Evolutionary conservation across 805 yeast genomes (phyloP).

Genomic region (Metschnikowia rubicola): DNA sequence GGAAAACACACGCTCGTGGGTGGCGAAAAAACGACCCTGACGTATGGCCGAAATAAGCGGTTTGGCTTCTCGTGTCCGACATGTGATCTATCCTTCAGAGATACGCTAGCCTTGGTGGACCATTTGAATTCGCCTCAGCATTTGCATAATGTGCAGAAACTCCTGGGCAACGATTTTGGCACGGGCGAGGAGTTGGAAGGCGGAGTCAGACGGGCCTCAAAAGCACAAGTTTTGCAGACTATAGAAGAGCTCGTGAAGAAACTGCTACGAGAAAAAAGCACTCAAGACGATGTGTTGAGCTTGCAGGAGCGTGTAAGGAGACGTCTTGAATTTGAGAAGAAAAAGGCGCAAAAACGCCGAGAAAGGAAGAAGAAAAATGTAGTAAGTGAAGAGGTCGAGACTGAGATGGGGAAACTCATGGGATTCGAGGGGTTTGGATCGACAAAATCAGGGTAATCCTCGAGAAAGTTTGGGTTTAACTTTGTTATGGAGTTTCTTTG

Average conservation of each 20-base stretch:
- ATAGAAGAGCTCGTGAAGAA: constrained; percentile 29
- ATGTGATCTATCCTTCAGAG: constrained; percentile 79
- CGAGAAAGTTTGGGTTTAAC: not conserved
- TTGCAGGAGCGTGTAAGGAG: constrained; percentile 39
- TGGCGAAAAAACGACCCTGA: constrained; percentile 15
- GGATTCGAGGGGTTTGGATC: constrained; percentile 58
- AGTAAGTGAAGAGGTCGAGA: constrained; percentile 4
- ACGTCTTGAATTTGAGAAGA: constrained; percentile 37
- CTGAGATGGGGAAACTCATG: constrained; percentile 42
- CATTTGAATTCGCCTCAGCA: constrained; percentile 81
- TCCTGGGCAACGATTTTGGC: constrained; percentile 13
- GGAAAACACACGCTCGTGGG: constrained; percentile 33
- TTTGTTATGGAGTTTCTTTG: no score
- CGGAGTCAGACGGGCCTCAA: constrained; percentile 35
- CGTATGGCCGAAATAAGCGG: constrained; percentile 45
- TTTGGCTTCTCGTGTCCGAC: constrained; percentile 84
- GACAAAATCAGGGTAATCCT: constrained; percentile 26
- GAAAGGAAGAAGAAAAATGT: constrained; percentile 19
- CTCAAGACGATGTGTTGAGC: constrained; percentile 20
- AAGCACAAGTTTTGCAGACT: constrained; percentile 30
- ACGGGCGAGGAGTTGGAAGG: constrained; percentile 24
- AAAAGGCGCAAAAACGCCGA: constrained; percentile 26
- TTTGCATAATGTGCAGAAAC: constrained; percentile 25
- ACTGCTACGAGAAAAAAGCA: constrained; percentile 17
- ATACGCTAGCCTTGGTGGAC: constrained; percentile 74